Evolutionary conservation across 371 early-diverging fungal genomes (phyloP).

Genomic region (Mycotypha africana): DNA sequence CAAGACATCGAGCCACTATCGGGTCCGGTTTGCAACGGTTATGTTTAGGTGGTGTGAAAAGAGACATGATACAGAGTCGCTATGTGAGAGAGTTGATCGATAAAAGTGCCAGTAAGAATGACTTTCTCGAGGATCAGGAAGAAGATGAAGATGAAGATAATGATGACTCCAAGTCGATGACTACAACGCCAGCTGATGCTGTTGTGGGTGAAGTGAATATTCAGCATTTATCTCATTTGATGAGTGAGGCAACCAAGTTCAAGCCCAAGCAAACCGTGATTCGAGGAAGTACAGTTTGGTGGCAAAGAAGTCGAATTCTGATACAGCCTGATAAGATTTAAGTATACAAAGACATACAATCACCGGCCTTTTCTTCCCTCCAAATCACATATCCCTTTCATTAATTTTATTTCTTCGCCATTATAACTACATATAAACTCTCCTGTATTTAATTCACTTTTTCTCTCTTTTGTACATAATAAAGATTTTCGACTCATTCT

Average conservation of each 20-base stretch:
- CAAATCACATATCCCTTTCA: too few species aligned
- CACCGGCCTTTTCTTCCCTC: too few species aligned
- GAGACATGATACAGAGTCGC: constrained; percentile 24
- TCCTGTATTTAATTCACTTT: too few species aligned
- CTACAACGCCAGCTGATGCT: too few species aligned
- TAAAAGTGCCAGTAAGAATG: constrained; percentile 26
- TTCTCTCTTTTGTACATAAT: too few species aligned
- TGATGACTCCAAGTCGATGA: too few species aligned
- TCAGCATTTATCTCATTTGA: constrained; percentile 11
- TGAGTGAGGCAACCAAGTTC: constrained; percentile 13
- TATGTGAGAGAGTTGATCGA: constrained; percentile 20
- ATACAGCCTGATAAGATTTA: constrained; percentile 4
- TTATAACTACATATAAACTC: too few species aligned
- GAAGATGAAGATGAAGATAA: constrained; percentile 3
- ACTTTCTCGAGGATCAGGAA: constrained; percentile 11
- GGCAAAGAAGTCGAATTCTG: constrained; percentile 27
- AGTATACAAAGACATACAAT: too few species aligned
- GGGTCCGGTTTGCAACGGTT: constrained; percentile 24
- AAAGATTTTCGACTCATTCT: too few species aligned
- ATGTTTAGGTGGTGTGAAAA: constrained; percentile 31
- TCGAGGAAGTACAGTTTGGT: constrained; percentile 40
- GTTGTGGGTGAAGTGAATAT: constrained; percentile 2
- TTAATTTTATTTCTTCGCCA: too few species aligned
- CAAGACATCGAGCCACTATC: constrained; percentile 3
- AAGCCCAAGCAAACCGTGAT: constrained; percentile 33